phyloP scores from a whole-genome alignment of 371 early-diverging fungal genomes.

The Smittium mucronatum region DNA sequence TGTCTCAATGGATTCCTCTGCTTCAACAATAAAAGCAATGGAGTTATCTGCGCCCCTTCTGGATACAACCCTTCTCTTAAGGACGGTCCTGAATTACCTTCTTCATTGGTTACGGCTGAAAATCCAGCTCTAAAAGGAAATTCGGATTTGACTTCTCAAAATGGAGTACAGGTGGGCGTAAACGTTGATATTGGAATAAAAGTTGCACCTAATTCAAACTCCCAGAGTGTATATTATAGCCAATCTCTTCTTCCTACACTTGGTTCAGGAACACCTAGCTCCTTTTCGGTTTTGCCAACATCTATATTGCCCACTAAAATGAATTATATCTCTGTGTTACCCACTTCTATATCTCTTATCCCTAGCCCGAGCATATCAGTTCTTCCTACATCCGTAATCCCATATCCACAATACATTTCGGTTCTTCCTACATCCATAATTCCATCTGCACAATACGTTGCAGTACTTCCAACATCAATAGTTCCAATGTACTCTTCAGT shows the following conservation, averaged over 20 bases:
- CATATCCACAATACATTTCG: neutral
- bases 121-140: neutral
- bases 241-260: neutral
- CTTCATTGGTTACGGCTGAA: neutral
- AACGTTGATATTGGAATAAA: neutral
- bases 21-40: neutral
- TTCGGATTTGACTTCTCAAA: neutral
- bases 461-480: neutral
- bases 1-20: neutral
- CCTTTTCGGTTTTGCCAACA: neutral
- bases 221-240: neutral
- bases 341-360: neutral
- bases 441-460: neutral
- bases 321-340: neutral
- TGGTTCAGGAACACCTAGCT: neutral
- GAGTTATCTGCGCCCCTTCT: neutral
- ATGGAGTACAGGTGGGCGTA: neutral
- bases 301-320: neutral
- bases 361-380: neutral
- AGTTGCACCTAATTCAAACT: neutral
- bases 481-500: neutral
- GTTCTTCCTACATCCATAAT: neutral
- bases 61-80: neutral
- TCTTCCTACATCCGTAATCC: neutral
- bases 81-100: neutral